Evolutionary conservation across 345 rosid species (phyloP).

Genomic region (Psidium friedrichsthalianum): DNA sequence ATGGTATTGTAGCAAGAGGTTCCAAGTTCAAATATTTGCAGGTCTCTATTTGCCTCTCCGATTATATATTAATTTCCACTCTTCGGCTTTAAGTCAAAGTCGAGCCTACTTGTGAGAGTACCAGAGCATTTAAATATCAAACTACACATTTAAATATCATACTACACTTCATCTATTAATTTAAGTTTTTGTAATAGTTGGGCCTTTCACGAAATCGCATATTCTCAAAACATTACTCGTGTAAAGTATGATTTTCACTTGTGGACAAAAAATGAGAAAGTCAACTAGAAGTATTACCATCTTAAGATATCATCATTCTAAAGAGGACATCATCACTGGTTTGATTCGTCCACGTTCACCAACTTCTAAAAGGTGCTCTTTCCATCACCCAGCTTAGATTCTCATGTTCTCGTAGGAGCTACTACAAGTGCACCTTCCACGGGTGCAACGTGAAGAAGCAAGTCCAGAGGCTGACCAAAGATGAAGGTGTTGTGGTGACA

Average conservation of each 20-base stretch:
- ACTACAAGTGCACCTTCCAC: conserved; percentile 21
- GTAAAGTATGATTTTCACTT: not conserved
- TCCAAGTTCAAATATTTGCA: not conserved
- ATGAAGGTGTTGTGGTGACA: conserved; percentile 24
- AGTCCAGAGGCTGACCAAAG: conserved; percentile 21
- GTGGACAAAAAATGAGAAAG: not conserved
- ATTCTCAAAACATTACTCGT: not conserved
- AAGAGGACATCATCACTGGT: not conserved
- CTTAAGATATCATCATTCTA: not conserved
- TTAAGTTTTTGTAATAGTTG: not conserved
- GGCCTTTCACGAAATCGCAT: not conserved
- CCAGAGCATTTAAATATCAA: not conserved
- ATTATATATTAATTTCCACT: no score
- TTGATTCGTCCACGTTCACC: not conserved
- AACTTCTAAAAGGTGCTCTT: not conserved
- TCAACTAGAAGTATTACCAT: not conserved
- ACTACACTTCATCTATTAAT: not conserved
- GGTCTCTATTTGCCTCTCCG: not conserved
- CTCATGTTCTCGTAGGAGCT: conserved; percentile 19
- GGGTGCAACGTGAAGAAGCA: conserved; percentile 34
- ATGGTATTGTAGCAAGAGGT: not conserved
- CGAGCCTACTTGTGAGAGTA: not conserved
- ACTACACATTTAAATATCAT: no score
- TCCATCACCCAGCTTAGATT: not conserved
- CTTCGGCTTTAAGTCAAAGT: no score